These are phyloP conservation scores for Erysimum cheiranthoides DNA, from an alignment of 345 rosid species.

Conservation along the genomic window DNA sequence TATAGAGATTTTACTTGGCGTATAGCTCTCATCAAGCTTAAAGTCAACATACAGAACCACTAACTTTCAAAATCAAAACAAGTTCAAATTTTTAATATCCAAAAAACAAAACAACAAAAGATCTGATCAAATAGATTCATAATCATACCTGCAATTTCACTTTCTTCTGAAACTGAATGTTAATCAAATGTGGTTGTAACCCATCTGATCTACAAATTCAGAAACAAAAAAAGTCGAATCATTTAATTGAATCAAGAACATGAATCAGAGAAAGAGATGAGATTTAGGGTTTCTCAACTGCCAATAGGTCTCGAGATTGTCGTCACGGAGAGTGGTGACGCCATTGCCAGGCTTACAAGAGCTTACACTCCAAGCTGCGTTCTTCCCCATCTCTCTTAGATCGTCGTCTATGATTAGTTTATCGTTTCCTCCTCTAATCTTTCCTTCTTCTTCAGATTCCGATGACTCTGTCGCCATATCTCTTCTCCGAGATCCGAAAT, in stretches of 20 bases:
- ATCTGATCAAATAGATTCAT: not conserved
- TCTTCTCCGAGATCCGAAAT: slow-evolving; percentile 8
- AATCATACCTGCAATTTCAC: slow-evolving; percentile 74
- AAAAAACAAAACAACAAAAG: slow-evolving; percentile 3
- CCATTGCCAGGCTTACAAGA: slow-evolving; percentile 96
- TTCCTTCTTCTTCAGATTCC: slow-evolving; percentile 92
- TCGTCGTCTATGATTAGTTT: slow-evolving; percentile 71
- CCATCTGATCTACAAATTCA: slow-evolving; percentile 79
- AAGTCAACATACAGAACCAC: slow-evolving; percentile 83
- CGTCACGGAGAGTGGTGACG: slow-evolving; percentile 85
- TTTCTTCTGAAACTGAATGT: slow-evolving; percentile 96
- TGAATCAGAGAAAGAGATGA: not conserved
- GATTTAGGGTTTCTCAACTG: slow-evolving; percentile 54
- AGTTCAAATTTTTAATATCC: not conserved
- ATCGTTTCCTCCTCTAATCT: slow-evolving; percentile 69
- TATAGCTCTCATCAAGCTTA: slow-evolving; percentile 96
- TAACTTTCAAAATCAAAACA: slow-evolving; percentile 54
- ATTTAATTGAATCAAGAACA: not conserved
- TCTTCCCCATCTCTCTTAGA: slow-evolving; percentile 86
- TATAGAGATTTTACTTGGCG: slow-evolving; percentile 85
- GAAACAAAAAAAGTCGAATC: not conserved
- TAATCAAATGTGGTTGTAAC: slow-evolving; percentile 90
- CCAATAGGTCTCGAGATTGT: slow-evolving; percentile 90
- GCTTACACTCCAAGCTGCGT: slow-evolving; percentile 97
- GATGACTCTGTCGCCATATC: slow-evolving; percentile 87